Evolutionary conservation across 2,329 filamentous ascomycete species (phyloP), one percentile per base, ranked within the genome.

Genomic region (Pseudocercospora macadamiae): DNA sequence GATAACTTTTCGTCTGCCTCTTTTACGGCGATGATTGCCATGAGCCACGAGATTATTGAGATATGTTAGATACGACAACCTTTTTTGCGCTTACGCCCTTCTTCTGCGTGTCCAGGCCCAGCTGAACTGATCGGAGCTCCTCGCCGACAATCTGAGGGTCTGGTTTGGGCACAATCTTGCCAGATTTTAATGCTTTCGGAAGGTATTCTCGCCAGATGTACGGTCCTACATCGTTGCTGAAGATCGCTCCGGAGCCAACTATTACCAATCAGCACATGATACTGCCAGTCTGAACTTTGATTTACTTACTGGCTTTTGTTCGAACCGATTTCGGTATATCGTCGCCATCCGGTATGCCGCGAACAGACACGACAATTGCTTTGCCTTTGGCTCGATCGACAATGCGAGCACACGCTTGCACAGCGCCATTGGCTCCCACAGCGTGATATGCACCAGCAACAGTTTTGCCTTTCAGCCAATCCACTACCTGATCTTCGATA

Each of bases 1-100:
- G 23, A 18, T 26, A 7, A 18, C 18, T 39, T 47, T 52, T 57
- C 21, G 45, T 44, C 1, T 44, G 10, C 44, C 25, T 39, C 19
- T 25, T 42, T 14, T 18, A 5, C 26, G 18, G 9, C 9, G 12
- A 32, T 8, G 6, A 7, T 19, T 39, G 26, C 56, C 51, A 64
- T 28, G 61, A 61, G 25, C 42, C 23, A 47, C 42, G 42, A 47
- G 42, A 21, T 47, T 21, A 47, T 47, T 47, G 42, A 47, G 42
- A 47, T 26, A 65, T 65, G 44, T 63, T 61, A 10, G 63, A 65
- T 25, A 65, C 58, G 18, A 78, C 70, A 6, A 79, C 63, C 64
- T 78, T 79, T 59, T 65, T 68, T 8, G 74, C 76, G 59, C 70
- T 73, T 8, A 79, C 75, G 21, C 76, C 76, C 45, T 66, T 68